These are phyloP conservation scores for Rhodofomes roseus DNA, from an alignment of 1,284 basidiomycete species.

Conservation along the genomic window DNA sequence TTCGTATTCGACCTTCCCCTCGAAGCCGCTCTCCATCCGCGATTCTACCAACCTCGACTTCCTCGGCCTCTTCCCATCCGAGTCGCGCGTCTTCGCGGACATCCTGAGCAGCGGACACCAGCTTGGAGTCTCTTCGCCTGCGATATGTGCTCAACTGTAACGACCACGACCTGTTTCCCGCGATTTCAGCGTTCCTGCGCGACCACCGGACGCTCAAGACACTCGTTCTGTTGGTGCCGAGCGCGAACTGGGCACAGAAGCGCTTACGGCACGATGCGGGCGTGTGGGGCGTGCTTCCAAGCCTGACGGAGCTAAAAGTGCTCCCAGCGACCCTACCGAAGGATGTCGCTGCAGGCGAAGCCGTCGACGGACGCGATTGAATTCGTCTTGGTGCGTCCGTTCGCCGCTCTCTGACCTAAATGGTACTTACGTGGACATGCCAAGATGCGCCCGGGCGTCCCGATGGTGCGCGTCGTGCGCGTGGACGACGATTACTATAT, in stretches of 20 bases:
- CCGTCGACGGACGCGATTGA: constrained; percentile 28
- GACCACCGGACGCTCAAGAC: constrained; percentile 46
- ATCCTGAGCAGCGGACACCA: constrained; percentile 58
- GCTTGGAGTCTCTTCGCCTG: constrained; percentile 59
- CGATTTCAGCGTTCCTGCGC: constrained; percentile 62
- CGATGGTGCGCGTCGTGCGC: constrained; percentile 52
- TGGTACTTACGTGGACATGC: too few relatives aligned
- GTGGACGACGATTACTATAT: constrained; percentile 55
- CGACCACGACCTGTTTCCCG: constrained; percentile 62
- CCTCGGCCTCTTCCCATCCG: constrained; percentile 48
- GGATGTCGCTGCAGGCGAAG: constrained; percentile 52
- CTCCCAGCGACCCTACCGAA: constrained; percentile 65
- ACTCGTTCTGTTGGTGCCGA: constrained; percentile 47
- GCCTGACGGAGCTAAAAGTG: constrained; percentile 44
- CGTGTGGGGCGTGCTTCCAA: constrained; percentile 67
- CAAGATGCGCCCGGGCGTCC: constrained; percentile 60
- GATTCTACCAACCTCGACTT: constrained; percentile 65
- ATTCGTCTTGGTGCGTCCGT: constrained; percentile 27
- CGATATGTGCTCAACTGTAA: constrained; percentile 44
- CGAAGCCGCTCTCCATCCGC: constrained; percentile 48
- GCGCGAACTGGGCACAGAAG: constrained; percentile 41
- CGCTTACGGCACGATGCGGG: constrained; percentile 61
- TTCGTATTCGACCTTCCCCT: constrained; percentile 53
- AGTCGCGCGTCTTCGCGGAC: constrained; percentile 49
- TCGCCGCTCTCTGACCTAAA: constrained; percentile 23